phyloP scores from a whole-genome alignment of 306 rosid genomes.

The Erythrophleum fordii region DNA sequence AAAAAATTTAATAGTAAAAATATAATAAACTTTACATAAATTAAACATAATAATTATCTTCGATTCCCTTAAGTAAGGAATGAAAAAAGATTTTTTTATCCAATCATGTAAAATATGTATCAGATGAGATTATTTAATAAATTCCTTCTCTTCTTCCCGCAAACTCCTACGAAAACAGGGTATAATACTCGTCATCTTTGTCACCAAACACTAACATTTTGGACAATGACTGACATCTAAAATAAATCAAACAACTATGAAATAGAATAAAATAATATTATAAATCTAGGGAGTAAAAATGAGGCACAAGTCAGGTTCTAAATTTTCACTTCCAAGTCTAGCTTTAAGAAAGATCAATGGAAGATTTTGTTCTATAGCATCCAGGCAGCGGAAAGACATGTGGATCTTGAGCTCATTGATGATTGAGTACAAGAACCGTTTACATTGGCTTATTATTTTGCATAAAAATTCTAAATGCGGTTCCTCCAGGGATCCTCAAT shows the following conservation, averaged over 20 bases:
- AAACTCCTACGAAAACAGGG: too few species aligned
- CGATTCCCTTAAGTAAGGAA: too few species aligned
- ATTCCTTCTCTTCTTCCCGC: too few species aligned
- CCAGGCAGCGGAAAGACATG: slow-evolving; percentile 23
- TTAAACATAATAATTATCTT: too few species aligned
- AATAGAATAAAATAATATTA: background rate
- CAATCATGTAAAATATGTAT: too few species aligned
- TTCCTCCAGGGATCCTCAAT: slow-evolving; percentile 44
- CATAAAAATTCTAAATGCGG: slow-evolving; percentile 27
- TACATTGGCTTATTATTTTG: slow-evolving; percentile 42
- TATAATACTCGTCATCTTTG: too few species aligned
- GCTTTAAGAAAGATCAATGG: slow-evolving; percentile 18
- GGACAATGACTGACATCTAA: background rate
- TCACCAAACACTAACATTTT: background rate
- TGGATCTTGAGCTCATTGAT: slow-evolving; percentile 20
- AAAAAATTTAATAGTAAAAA: too few species aligned
- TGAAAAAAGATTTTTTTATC: too few species aligned
- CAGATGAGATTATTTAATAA: too few species aligned
- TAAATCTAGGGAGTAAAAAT: background rate
- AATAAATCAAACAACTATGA: background rate
- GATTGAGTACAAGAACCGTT: slow-evolving; percentile 29
- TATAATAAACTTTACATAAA: too few species aligned
- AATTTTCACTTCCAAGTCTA: slow-evolving; percentile 23
- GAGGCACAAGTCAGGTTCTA: background rate
- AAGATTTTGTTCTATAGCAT: slow-evolving; percentile 14